phyloP scores from a whole-genome alignment of 202 grass and related monocot species.

The Setaria viridis region DNA sequence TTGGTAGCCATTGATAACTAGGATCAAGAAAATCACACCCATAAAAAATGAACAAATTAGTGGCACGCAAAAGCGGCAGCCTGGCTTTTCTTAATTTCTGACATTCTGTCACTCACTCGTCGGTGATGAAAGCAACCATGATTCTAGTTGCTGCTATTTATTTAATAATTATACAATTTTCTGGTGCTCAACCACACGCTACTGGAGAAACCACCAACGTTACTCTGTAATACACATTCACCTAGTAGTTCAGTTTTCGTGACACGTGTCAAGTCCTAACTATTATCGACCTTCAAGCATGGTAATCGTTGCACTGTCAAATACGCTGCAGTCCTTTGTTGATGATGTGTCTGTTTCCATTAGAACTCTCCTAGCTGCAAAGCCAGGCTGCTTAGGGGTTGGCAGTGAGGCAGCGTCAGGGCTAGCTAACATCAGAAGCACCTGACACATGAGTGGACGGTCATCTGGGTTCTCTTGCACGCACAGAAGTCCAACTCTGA shows the following conservation, averaged over 20 bases:
- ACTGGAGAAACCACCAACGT: constrained; percentile 24
- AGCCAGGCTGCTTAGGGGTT: constrained; percentile 68
- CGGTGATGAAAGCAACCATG: constrained; percentile 28
- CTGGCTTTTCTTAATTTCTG: constrained; percentile 8
- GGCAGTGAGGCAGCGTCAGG: constrained; percentile 45
- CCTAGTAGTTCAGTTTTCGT: constrained; percentile 11
- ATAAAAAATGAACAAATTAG: background rate
- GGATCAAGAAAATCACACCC: background rate
- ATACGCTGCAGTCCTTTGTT: constrained; percentile 50
- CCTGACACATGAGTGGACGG: constrained; percentile 61
- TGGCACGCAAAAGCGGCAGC: background rate
- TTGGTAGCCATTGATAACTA: background rate
- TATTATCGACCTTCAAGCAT: constrained; percentile 61
- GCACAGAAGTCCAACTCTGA: constrained; percentile 60
- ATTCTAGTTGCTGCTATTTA: constrained; percentile 35
- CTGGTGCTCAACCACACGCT: constrained; percentile 22
- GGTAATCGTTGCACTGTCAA: constrained; percentile 44
- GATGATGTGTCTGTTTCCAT: constrained; percentile 51
- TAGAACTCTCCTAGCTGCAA: constrained; percentile 50
- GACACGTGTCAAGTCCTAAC: background rate
- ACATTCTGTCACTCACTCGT: background rate
- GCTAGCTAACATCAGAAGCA: constrained; percentile 60
- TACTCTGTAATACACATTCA: constrained; percentile 31
- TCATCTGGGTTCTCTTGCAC: constrained; percentile 69
- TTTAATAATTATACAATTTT: constrained; percentile 27